phyloP scores from a whole-genome alignment of 345 rosid genomes.

The Arabidopsis thaliana region TAIR10.1 NC_003070.9:8641501-8642000 shows the following conservation, averaged over 20 bases:
- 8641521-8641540: not conserved
- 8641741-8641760: not conserved
- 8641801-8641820: not conserved
- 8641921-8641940: conserved; percentile 24
- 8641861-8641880: not conserved
- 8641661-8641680: conserved; percentile 1
- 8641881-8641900: not conserved
- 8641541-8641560: not conserved
- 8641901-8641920: conserved; percentile 1
- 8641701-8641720: not conserved
- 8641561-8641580: not conserved
- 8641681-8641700: conserved; percentile 2
- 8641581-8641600: conserved; percentile 17
- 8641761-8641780: not conserved
- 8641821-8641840: not conserved
- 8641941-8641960: conserved; percentile 91
- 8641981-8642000: conserved; percentile 96
- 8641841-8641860: not conserved
- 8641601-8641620: not conserved
- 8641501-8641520: conserved; percentile 55
- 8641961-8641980: conserved; percentile 90
- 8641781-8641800: conserved; percentile 14
- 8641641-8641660: not conserved
- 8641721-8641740: not conserved
- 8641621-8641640: not conserved